Base-by-base conservation (phyloP, 148 eudicot genomes). In the Linanthus parryae region DNA sequence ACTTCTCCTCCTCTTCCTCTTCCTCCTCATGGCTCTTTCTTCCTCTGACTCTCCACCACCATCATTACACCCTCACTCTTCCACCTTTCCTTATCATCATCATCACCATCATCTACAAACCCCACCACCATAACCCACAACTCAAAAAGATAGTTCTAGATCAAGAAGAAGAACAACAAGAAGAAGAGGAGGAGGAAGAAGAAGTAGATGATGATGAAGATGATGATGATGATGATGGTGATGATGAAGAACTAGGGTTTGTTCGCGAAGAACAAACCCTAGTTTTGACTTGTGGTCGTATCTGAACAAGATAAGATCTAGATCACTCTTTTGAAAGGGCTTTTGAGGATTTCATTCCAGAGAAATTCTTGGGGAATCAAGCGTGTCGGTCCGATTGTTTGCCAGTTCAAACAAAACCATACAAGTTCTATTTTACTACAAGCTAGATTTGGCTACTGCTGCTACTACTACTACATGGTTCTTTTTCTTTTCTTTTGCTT, bases 331-430 rank as follows among this genome's bases (percentile, higher is more conserved):
- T 30, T 45, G 8, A 24, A 45, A 45, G 29, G 20, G 35, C 29
- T 4, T 15, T 0, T 2, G 2, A 12, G 22, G 10, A 52, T 6
- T 50, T 21, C 9, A 35, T 24, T 12, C 14, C 10, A 35, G 22
- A 30, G 36, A 41, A 44, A 18, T 13, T 29, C 31, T 33, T 10
- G 62, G 62, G 62, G 62, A 57, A 57, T 57, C 62, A 57, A 57
- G 62, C 62, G 34, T 57, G 34, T 45, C 34, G 62, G 62, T 57
- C 62, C 62, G 62, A 57, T 56, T 35, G 38, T 16, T 57, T 57
- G 62, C 52, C 35, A 57, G 43, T 33, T 34, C 62, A 56, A 24
- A 52, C 62, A n/a, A 57, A 30, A 44, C 33, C 42, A 44, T 45
- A 57, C 43, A 16, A 33, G 27, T 4, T 10, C 35, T 31, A 4